Evolutionary conservation across 106 monocot genomes (phyloP).

Genomic region (Dioscorea zingiberensis): DNA sequence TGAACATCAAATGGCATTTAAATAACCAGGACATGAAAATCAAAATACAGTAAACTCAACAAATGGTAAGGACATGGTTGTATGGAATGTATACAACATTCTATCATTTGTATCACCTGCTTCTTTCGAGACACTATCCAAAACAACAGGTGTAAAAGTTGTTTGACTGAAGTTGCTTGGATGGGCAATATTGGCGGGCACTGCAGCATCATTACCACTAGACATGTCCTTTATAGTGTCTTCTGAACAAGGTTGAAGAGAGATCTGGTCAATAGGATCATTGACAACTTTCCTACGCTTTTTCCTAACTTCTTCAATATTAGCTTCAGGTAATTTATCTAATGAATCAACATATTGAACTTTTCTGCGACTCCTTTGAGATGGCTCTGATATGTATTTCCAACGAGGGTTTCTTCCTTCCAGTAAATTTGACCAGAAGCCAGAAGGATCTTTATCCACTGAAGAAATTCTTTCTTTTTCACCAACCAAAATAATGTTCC

Average conservation of each 20-base stretch:
- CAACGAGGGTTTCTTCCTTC: constrained; percentile 52
- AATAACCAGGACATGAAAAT: neutral
- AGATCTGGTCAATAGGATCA: constrained; percentile 14
- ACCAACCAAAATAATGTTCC: constrained; percentile 44
- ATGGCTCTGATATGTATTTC: constrained; percentile 40
- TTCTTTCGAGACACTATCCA: constrained; percentile 1
- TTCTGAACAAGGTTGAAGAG: no score
- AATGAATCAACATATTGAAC: constrained; percentile 21
- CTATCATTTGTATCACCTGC: constrained; percentile 9
- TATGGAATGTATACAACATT: neutral
- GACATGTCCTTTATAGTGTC: constrained; percentile 19
- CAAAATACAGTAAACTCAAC: neutral
- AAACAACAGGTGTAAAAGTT: neutral
- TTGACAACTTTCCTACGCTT: constrained; percentile 43
- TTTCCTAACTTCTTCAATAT: constrained; percentile 48
- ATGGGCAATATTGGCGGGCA: neutral
- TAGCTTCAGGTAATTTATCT: constrained; percentile 9
- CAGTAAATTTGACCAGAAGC: constrained; percentile 65
- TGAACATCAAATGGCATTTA: constrained; percentile 13
- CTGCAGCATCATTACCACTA: neutral
- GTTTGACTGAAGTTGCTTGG: neutral
- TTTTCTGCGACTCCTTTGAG: constrained; percentile 50
- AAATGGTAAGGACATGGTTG: neutral
- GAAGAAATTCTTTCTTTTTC: constrained; percentile 41
- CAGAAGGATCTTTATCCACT: constrained; percentile 38